Evolutionary conservation across 805 yeast genomes (phyloP).

Genomic region (Kazachstania bromeliacearum): DNA sequence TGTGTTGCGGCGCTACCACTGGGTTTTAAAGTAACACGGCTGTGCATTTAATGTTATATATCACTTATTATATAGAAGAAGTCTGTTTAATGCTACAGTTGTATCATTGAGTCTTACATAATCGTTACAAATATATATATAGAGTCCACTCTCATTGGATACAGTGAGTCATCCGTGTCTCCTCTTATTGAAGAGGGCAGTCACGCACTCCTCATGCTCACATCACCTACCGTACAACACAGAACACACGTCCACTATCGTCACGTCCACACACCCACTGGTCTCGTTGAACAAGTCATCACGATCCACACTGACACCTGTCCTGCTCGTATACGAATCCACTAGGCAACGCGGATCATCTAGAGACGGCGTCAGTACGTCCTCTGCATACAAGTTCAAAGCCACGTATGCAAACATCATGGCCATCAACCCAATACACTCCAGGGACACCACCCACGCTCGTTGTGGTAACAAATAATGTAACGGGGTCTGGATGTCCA

Average conservation of each 20-base stretch:
- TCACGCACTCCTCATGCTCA: too few species aligned
- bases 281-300: conserved; percentile 42
- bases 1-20: too few species aligned
- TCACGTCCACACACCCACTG: conserved; percentile 82
- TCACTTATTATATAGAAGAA: too few species aligned
- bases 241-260: conserved; percentile 58
- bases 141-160: too few species aligned
- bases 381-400: conserved; percentile 65
- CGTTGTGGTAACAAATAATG: conserved; percentile 51
- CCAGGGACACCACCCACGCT: conserved; percentile 83
- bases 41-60: too few species aligned
- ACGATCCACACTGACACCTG: conserved; percentile 7
- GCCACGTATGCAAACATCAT: conserved; percentile 69
- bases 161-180: too few species aligned
- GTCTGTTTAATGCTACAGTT: too few species aligned
- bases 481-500: conserved; percentile 1
- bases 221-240: conserved; percentile 54
- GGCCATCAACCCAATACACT: conserved; percentile 56
- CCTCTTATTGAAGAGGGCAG: too few species aligned
- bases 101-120: too few species aligned
- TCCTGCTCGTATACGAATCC: too few species aligned
- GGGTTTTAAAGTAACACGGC: too few species aligned
- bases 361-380: conserved; percentile 52
- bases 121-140: too few species aligned
- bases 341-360: conserved; percentile 54